Evolutionary conservation across 2,329 filamentous ascomycete species (phyloP).

Genomic region (Apiospora saccharicola): DNA sequence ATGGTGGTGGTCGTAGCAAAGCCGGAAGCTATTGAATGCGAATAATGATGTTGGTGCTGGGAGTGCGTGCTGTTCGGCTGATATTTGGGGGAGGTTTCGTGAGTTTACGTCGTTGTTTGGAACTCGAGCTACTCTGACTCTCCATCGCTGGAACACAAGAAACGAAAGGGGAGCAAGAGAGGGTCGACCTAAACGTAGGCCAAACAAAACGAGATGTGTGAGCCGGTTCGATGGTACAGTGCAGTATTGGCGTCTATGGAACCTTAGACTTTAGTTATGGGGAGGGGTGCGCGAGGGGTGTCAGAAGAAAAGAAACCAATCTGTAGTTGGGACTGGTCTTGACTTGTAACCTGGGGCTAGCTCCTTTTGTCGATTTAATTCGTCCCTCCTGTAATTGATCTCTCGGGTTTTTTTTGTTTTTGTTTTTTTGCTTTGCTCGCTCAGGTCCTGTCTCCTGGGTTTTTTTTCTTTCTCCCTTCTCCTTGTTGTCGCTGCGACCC

Average conservation of each 20-base stretch:
- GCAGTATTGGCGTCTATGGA: slow-evolving; percentile 20
- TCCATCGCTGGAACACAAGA: slow-evolving; percentile 47
- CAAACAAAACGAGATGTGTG: slow-evolving; percentile 21
- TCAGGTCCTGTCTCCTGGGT: slow-evolving; percentile 4
- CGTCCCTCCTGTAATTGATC: slow-evolving; percentile 1
- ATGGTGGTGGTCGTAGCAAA: slow-evolving; percentile 43
- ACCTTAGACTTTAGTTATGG: slow-evolving; percentile 20
- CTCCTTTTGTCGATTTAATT: background rate
- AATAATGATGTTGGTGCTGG: slow-evolving; percentile 55
- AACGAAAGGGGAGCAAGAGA: slow-evolving; percentile 21
- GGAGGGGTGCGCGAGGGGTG: slow-evolving; percentile 20
- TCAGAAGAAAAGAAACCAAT: slow-evolving; percentile 20
- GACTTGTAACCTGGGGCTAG: slow-evolving; percentile 17
- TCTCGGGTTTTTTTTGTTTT: background rate
- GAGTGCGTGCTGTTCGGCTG: slow-evolving; percentile 19
- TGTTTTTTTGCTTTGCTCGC: background rate
- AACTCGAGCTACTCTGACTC: slow-evolving; percentile 45
- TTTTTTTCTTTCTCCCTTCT: slow-evolving; percentile 19
- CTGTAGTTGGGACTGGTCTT: slow-evolving; percentile 19
- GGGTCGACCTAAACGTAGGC: slow-evolving; percentile 19
- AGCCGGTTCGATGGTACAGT: slow-evolving; percentile 21
- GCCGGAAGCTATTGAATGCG: slow-evolving; percentile 50
- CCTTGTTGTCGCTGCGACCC: slow-evolving; percentile 15
- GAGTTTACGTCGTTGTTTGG: slow-evolving; percentile 63
- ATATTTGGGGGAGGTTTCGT: slow-evolving; percentile 62